Evolutionary conservation across 495 filamentous ascomycete species (phyloP).

Genomic region (Geoglossum glabrum): DNA sequence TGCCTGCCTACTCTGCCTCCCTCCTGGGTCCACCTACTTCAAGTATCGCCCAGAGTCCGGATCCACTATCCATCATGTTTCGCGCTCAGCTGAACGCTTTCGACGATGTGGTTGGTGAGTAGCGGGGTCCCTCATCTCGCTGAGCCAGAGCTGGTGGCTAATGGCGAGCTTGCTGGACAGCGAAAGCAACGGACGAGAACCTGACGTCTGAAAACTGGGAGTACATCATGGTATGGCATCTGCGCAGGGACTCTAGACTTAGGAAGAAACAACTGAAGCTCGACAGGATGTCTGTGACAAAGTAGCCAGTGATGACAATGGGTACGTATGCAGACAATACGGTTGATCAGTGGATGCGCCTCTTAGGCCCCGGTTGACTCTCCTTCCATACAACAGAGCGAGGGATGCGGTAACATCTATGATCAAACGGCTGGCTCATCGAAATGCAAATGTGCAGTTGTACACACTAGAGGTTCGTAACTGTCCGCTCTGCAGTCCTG

Average conservation of each 20-base stretch:
- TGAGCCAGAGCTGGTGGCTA: not conserved
- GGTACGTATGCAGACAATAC: constrained; percentile 21
- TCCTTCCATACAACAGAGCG: constrained; percentile 22
- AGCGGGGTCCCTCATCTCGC: not conserved
- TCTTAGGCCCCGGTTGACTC: not conserved
- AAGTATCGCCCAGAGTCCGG: not conserved
- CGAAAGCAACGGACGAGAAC: constrained; percentile 97
- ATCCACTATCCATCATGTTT: constrained; percentile 34
- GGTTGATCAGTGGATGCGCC: not conserved
- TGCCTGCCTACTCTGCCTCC: not conserved
- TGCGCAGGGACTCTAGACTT: not conserved
- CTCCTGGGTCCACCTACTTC: not conserved
- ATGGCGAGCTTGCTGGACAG: constrained; percentile 24
- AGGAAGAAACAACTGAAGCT: not conserved
- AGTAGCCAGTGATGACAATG: constrained; percentile 43
- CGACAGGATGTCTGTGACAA: constrained; percentile 87
- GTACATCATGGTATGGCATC: constrained; percentile 56
- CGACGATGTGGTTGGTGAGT: constrained; percentile 62
- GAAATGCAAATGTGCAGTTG: constrained; percentile 97
- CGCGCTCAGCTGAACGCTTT: constrained; percentile 61
- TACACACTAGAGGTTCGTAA: constrained; percentile 76
- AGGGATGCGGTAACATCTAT: constrained; percentile 86
- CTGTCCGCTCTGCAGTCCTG: constrained; percentile 9
- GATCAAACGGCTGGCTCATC: constrained; percentile 89
- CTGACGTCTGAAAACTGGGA: constrained; percentile 97